phyloP scores from a whole-genome alignment of 257 asterid genomes.

The Nicotiana otophora region DNA sequence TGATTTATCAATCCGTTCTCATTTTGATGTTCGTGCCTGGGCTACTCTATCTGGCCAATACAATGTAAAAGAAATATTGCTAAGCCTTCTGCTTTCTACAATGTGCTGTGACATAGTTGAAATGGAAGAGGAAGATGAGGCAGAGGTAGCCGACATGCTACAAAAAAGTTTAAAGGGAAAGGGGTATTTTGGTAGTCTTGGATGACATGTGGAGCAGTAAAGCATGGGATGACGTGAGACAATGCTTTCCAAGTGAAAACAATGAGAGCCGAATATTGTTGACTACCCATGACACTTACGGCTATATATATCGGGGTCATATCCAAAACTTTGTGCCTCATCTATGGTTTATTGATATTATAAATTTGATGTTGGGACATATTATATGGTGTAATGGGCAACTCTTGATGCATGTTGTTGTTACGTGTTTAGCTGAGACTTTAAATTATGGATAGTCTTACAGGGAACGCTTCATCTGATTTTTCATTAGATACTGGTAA shows the following conservation, averaged over 20 bases:
- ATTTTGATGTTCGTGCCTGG: constrained; percentile 16
- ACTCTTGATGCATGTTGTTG: too few relatives aligned
- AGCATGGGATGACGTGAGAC: constrained; percentile 8
- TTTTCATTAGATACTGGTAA: too few relatives aligned
- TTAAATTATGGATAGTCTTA: too few relatives aligned
- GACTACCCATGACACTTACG: constrained; percentile 3
- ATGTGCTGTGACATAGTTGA: neutral
- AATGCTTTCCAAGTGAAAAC: constrained; percentile 7
- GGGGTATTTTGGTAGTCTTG: constrained; percentile 14
- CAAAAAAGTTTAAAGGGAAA: neutral
- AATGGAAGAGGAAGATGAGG: neutral
- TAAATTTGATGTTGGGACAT: too few relatives aligned
- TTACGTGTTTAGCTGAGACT: too few relatives aligned
- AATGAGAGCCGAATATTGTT: constrained; percentile 17
- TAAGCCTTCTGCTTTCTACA: constrained; percentile 7
- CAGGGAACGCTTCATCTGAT: too few relatives aligned
- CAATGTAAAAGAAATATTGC: neutral
- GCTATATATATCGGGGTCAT: too few relatives aligned
- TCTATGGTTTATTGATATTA: too few relatives aligned
- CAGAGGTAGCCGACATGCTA: neutral
- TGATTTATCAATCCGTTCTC: neutral
- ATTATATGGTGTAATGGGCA: neutral
- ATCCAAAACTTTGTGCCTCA: too few relatives aligned
- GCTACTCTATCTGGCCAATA: neutral
- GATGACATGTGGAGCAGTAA: constrained; percentile 15